A percentile compares a stretch with the other conserved stretches of the same genome.
Conservation (phyloP, 2,329 filamentous ascomycete genomes). For the Pseudogymnoascus sp. region DNA sequence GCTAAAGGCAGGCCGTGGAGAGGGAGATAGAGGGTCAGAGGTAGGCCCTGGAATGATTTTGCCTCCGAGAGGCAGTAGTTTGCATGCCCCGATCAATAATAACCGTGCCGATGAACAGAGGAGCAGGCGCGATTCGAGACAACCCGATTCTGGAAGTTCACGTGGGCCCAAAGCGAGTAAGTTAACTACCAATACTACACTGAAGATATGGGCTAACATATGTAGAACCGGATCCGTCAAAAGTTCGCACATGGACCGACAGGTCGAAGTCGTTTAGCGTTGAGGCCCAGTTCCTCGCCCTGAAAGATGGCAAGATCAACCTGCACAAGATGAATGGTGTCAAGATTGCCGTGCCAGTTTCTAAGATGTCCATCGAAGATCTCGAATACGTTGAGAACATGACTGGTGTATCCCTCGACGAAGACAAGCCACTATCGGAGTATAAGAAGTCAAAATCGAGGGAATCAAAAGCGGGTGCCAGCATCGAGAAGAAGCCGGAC, state of each 20-base stretch:
- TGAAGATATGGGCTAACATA: slow-evolving; percentile 3
- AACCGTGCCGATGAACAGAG: slow-evolving; percentile 65
- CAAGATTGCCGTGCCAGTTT: slow-evolving; percentile 91
- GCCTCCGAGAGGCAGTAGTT: slow-evolving; percentile 72
- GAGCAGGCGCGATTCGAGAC: slow-evolving; percentile 61
- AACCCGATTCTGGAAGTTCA: slow-evolving; percentile 47
- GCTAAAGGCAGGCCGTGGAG: slow-evolving; percentile 51
- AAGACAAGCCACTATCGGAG: slow-evolving; percentile 87
- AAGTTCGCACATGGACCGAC: slow-evolving; percentile 90
- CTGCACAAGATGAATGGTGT: slow-evolving; percentile 96
- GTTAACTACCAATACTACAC: slow-evolving; percentile 29
- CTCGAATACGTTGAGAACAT: slow-evolving; percentile 86
- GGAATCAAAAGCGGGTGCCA: slow-evolving; percentile 30
- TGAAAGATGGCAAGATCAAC: slow-evolving; percentile 95
- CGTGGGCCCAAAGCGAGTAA: slow-evolving; percentile 64
- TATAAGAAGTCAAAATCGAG: slow-evolving; percentile 45
- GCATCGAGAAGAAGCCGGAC: slow-evolving; percentile 54
- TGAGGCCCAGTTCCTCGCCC: slow-evolving; percentile 89
- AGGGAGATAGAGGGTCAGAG: slow-evolving; percentile 58
- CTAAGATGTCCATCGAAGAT: slow-evolving; percentile 93
- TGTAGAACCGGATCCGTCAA: slow-evolving; percentile 71
- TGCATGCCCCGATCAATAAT: slow-evolving; percentile 59
- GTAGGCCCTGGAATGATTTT: slow-evolving; percentile 72
- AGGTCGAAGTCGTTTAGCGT: slow-evolving; percentile 94
- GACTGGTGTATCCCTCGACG: slow-evolving; percentile 80